Base-by-base conservation (phyloP, 1,284 basidiomycete species). In the Porodaedalea pini region DNA sequence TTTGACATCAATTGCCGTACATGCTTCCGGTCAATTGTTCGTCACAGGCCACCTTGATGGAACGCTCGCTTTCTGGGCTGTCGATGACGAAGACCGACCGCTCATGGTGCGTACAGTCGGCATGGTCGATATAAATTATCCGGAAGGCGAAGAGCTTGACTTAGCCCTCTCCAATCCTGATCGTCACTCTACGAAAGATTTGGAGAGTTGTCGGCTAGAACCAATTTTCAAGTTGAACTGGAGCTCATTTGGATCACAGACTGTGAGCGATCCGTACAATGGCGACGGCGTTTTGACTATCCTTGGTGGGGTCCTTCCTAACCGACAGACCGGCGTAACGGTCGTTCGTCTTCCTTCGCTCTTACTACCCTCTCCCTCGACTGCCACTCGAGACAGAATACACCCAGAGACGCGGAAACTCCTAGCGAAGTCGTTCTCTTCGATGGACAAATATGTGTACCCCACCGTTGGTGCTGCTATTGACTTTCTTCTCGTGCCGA, bases 201-300 rank as follows among this genome's bases (percentile, higher is more conserved):
- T 54, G 29, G 25, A 56, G 21, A 15, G 19, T 55, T 62, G 56
- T 2, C 65, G 71, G 2, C 76, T 85, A 60, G 93, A 96, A 68
- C 92, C 94, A 0, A 85, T 98, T 44, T 95, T 92, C 78, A 94
- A 92, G 69, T 76, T 97, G 4, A 75, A 87, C 0, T 97, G 94
- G 94, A 88, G 85, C 54, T 78, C 81, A 1, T 92, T 88, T 32
- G 58, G 54, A 5, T 32, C 45, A 69, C 75, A 84, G 0, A 83
- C 86, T 62, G 80, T 81, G 2, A 68, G 75, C 3, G 83, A 86
- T 70, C 78, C 81, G 13, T 75, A 82, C 55, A 81, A 82, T 34
- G 87, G 87, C 2, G 80, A 84, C 45, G 91, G 90, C 0, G 75
- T 83, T 1, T 72, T 98, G 10, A 79, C 89, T 0, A 77, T 96